Conservation (phyloP, 768 basidiomycete species). For the Butyriboletus loyo region DNA sequence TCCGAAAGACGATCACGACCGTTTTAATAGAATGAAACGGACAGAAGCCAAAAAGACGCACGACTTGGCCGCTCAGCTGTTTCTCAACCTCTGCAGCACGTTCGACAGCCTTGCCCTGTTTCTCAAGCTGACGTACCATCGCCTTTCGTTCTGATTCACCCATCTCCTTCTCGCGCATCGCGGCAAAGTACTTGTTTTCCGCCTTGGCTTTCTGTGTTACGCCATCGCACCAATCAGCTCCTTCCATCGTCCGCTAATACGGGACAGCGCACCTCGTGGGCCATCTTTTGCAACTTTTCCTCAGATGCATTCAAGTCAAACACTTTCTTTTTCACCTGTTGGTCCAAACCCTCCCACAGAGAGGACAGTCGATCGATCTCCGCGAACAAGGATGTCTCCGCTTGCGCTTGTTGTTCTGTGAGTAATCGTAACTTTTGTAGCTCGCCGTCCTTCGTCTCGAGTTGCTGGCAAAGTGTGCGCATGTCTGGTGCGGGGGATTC, state of each 20-base stretch:
- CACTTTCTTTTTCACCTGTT: slow-evolving; percentile 79
- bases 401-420: slow-evolving; percentile 60
- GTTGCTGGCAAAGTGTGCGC: slow-evolving; percentile 46
- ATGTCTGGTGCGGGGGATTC: slow-evolving; percentile 51
- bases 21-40: not conserved
- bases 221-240: not conserved
- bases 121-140: slow-evolving; percentile 52
- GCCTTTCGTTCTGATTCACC: slow-evolving; percentile 73
- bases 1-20: not conserved
- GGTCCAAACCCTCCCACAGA: slow-evolving; percentile 83
- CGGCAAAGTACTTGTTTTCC: slow-evolving; percentile 91
- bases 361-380: slow-evolving; percentile 85
- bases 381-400: slow-evolving; percentile 71
- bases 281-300: slow-evolving; percentile 61
- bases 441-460: slow-evolving; percentile 69
- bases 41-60: slow-evolving; percentile 34
- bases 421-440: slow-evolving; percentile 59
- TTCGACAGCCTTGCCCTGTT: slow-evolving; percentile 64
- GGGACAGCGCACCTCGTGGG: slow-evolving; percentile 58
- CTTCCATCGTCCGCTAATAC: not conserved
- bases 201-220: slow-evolving; percentile 81
- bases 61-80: slow-evolving; percentile 54
- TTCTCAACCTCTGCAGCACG: slow-evolving; percentile 62
- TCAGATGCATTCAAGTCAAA: slow-evolving; percentile 77
- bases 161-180: slow-evolving; percentile 87